These are phyloP conservation scores for Picea engelmannii DNA, from an alignment of 83 land plant genomes.

Conservation along the genomic window DNA sequence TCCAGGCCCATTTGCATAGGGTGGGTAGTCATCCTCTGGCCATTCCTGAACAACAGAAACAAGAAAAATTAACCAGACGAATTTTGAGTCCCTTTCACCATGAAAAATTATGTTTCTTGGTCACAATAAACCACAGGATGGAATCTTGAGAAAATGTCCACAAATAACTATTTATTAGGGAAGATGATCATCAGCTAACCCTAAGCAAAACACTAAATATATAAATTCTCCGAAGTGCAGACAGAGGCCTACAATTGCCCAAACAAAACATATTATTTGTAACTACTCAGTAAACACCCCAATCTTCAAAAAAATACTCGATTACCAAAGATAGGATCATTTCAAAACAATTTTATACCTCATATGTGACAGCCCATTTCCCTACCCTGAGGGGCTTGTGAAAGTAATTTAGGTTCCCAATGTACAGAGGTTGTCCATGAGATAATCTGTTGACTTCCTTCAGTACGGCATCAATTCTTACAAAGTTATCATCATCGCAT, in stretches of 20 bases:
- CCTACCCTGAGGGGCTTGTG: conserved; percentile 88
- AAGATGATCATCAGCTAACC: no score
- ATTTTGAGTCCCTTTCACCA: not conserved
- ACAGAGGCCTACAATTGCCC: not conserved
- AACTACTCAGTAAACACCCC: not conserved
- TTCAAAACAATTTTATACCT: conserved; percentile 48
- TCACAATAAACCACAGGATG: not conserved
- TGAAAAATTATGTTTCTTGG: not conserved
- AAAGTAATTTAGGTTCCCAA: conserved; percentile 84
- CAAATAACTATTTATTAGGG: not conserved
- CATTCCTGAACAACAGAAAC: conserved; percentile 63
- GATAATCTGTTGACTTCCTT: conserved; percentile 38
- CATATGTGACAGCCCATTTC: conserved; percentile 96
- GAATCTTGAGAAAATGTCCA: not conserved
- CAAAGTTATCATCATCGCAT: conserved; percentile 90
- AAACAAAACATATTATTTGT: not conserved
- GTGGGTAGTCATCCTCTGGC: conserved; percentile 91
- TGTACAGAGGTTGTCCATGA: conserved; percentile 50
- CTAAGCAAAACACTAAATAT: not conserved
- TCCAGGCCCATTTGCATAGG: conserved; percentile 95
- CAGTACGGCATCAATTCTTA: conserved; percentile 62
- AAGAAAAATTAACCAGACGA: not conserved
- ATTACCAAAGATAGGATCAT: not conserved
- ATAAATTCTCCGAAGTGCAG: not conserved
- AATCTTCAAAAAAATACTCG: not conserved